Evolutionary conservation across 2,329 filamentous ascomycete genomes (phyloP).

Genomic region (Botrytis cinerea): DNA sequence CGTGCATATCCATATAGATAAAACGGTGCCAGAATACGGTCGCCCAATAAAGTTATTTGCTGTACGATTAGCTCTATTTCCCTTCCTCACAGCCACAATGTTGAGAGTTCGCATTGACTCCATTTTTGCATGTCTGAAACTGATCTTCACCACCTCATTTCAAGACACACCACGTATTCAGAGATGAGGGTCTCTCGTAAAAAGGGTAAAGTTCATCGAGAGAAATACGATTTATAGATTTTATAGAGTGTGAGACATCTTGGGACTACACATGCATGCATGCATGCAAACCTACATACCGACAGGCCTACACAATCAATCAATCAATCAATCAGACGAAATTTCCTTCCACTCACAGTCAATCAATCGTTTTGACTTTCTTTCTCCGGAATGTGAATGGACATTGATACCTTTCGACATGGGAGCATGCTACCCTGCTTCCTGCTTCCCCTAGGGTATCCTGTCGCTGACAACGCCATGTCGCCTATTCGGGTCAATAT

Average conservation of each 20-base stretch:
- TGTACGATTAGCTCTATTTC: neutral
- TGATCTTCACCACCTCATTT: conserved; percentile 4
- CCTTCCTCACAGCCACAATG: conserved; percentile 12
- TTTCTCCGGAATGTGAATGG: neutral
- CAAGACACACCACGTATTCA: neutral
- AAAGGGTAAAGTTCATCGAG: neutral
- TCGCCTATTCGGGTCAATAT: conserved; percentile 16
- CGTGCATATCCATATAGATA: neutral
- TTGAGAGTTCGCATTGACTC: neutral
- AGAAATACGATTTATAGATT: neutral
- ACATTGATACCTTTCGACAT: neutral
- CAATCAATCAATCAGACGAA: neutral
- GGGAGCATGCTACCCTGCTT: neutral
- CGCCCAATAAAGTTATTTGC: neutral
- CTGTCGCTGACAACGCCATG: neutral
- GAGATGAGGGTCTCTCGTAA: conserved; percentile 1
- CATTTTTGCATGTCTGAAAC: neutral
- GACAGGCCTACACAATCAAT: neutral
- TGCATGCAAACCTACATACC: neutral
- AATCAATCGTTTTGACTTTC: neutral
- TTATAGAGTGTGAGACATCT: neutral
- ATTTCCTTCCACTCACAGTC: neutral
- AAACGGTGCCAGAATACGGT: neutral
- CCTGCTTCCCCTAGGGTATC: neutral
- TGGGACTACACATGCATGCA: neutral